A percentile compares a stretch with the other conserved stretches of the same genome.
phyloP scores from a whole-genome alignment of 345 rosid species.

The Rhodomyrtus tomentosa region DNA sequence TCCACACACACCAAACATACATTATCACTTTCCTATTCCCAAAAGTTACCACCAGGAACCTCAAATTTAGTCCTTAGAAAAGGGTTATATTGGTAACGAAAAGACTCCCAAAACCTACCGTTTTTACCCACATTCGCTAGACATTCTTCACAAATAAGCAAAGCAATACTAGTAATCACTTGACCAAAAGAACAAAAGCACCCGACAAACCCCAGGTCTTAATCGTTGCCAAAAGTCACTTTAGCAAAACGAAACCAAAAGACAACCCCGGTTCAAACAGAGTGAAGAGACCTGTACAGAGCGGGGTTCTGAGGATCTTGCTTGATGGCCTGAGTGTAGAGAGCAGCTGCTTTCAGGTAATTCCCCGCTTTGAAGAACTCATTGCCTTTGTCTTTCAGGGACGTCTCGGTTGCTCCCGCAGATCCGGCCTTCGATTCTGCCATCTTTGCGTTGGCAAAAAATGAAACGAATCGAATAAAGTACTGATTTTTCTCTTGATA shows the following conservation, averaged over 20 bases:
- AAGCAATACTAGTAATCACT: not conserved
- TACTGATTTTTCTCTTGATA: not conserved
- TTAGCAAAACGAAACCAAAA: not conserved
- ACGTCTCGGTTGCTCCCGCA: constrained; percentile 29
- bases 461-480: not conserved
- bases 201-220: not conserved
- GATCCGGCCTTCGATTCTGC: constrained; percentile 40
- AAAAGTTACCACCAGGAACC: not conserved
- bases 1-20: not conserved
- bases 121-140: not conserved
- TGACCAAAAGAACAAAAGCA: not conserved
- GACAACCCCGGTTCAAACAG: not conserved
- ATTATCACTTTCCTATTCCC: not conserved
- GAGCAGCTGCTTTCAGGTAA: constrained; percentile 95
- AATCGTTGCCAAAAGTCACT: not conserved
- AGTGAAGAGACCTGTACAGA: constrained; percentile 54
- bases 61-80: not conserved
- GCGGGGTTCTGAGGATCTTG: constrained; percentile 86
- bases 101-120: not conserved
- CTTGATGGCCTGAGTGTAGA: constrained; percentile 95
- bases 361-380: constrained; percentile 94
- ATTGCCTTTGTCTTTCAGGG: constrained; percentile 84
- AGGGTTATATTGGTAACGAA: not conserved
- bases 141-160: not conserved
- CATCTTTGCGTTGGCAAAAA: constrained; percentile 5